Evolutionary conservation across 2,329 filamentous ascomycete species (phyloP), one percentile per base, ranked within the genome.

Genomic region (Exophiala alcalophila): DNA sequence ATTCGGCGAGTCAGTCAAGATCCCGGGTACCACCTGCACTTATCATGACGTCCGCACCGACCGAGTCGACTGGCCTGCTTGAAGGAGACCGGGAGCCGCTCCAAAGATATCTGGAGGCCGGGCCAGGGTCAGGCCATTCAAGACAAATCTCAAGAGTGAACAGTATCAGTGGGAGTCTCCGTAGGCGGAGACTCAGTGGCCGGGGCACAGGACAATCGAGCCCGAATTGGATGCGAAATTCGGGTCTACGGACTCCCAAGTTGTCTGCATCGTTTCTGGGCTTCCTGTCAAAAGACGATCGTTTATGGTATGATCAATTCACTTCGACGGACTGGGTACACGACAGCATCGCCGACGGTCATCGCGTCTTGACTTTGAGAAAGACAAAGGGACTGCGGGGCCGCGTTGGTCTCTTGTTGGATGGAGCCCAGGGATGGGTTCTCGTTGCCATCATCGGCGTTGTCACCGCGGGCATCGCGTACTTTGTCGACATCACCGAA

Each of bases 281-380:
- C 23, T 82, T 80, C 4, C 66, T 84, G 7, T 83, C 80, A 56
- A 71, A 83, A 36, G 86, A 96, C 59, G 89, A 97, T 55, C 82
- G 92, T 47, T 85, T 94, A 7, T 97, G 92, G 92, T 97, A 97
- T 67, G 92, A 98, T 70, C 92, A 98, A 66, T 95, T 95, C 60
- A 95, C 89, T 4, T 94, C 87, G 5, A 96, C 88, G 41, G 91
- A 98, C 64, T 98, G 92, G 92, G 90, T 98, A 1, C 91, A 95
- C 62, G 92, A 98, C 65, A 90, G 85, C 63, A 96, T 98, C 55
- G 87, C 89, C 58, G 92, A 97, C 66, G 88, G 90, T 7, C 87
- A 89, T 57, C 85, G 92, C 18, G 81, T 94, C 35, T 92, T 94
- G 63, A 82, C 82, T 39, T 74, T 98, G 26, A 80, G 88, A 35